phyloP scores from a whole-genome alignment of 305 asterid species.

The Fraxinus xanthoxyloides region DNA sequence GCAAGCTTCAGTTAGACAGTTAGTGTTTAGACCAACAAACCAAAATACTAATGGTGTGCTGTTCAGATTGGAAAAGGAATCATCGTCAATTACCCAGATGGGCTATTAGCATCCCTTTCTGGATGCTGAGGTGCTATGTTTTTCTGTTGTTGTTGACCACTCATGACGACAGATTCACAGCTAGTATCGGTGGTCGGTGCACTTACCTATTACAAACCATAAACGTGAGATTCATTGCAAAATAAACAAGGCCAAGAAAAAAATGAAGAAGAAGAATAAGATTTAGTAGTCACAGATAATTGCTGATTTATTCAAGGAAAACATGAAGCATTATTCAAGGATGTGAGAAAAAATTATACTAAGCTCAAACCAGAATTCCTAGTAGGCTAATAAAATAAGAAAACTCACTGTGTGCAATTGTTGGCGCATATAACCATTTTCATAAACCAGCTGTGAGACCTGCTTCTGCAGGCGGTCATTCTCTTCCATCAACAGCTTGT shows the following conservation, averaged over 20 bases:
- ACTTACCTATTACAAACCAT: conserved; percentile 45
- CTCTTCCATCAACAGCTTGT: conserved; percentile 97
- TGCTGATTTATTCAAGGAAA: neutral
- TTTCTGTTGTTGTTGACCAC: conserved; percentile 82
- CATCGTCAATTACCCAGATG: conserved; percentile 76
- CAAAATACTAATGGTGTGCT: neutral
- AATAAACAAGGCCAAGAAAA: neutral
- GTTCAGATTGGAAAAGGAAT: neutral
- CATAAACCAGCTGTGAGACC: conserved; percentile 87
- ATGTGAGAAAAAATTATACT: neutral
- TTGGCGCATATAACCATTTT: conserved; percentile 82
- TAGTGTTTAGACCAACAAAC: neutral
- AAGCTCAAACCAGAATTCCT: neutral
- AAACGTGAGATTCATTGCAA: neutral
- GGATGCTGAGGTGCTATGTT: conserved; percentile 91
- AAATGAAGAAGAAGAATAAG: neutral
- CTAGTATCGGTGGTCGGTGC: conserved; percentile 79
- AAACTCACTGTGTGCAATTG: conserved; percentile 69
- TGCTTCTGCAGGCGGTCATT: conserved; percentile 94
- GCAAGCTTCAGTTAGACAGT: neutral
- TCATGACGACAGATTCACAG: conserved; percentile 92
- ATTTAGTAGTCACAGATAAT: neutral
- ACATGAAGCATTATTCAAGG: neutral
- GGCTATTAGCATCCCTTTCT: conserved; percentile 84
- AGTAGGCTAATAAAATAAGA: neutral